phyloP scores from a whole-genome alignment of 805 yeast species.

The Yarrowia keelungensis region DNA sequence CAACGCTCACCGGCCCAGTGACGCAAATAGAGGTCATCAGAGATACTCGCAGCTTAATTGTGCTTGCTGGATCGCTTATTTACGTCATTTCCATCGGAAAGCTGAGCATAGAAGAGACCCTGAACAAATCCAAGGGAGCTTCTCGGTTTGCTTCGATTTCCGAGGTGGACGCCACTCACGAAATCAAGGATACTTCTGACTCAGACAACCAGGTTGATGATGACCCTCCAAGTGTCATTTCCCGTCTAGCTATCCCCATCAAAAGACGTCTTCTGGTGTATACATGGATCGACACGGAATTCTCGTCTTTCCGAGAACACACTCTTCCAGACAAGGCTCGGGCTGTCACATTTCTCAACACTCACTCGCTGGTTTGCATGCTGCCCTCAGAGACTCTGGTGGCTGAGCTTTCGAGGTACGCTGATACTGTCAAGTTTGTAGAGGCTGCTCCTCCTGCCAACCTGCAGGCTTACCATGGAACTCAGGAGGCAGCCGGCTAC shows the following conservation, averaged over 20 bases:
- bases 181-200: neutral
- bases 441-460: slow-evolving; percentile 26
- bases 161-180: slow-evolving; percentile 39
- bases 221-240: slow-evolving; percentile 41
- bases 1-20: slow-evolving; percentile 45
- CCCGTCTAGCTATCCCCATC: slow-evolving; percentile 47
- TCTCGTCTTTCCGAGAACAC: slow-evolving; percentile 46
- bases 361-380: slow-evolving; percentile 44
- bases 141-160: slow-evolving; percentile 45
- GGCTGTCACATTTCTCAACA: slow-evolving; percentile 44
- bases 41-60: slow-evolving; percentile 49
- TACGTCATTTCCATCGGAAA: slow-evolving; percentile 49
- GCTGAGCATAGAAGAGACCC: slow-evolving; percentile 47
- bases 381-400: slow-evolving; percentile 45
- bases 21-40: slow-evolving; percentile 50
- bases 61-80: slow-evolving; percentile 49
- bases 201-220: neutral
- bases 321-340: slow-evolving; percentile 47
- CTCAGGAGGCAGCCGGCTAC: slow-evolving; percentile 11
- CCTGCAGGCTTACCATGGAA: slow-evolving; percentile 25
- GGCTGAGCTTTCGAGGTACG: slow-evolving; percentile 41
- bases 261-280: slow-evolving; percentile 44
- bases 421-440: slow-evolving; percentile 8
- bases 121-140: slow-evolving; percentile 51
- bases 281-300: slow-evolving; percentile 47